These are phyloP conservation scores for Groenewaldozyma salmanticensis DNA, from an alignment of 805 yeast species.

Conservation along the genomic window DNA sequence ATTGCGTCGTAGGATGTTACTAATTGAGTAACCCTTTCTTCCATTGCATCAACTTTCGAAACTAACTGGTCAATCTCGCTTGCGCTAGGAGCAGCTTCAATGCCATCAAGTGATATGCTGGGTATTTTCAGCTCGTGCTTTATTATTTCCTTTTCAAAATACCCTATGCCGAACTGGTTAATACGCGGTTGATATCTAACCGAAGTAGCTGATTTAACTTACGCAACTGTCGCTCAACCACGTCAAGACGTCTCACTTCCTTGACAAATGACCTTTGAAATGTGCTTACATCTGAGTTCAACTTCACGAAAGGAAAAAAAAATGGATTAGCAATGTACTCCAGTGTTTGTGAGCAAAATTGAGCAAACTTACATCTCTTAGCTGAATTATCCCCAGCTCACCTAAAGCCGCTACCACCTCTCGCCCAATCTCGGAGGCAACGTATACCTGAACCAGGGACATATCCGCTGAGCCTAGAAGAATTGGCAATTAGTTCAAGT, in stretches of 20 bases:
- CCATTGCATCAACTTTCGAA: constrained; percentile 53
- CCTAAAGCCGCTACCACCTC: constrained; percentile 79
- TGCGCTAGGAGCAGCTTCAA: constrained; percentile 31
- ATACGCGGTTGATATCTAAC: not conserved
- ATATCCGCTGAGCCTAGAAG: constrained; percentile 81
- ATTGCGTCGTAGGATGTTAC: constrained; percentile 58
- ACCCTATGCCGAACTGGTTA: too few relatives aligned
- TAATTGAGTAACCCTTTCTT: constrained; percentile 61
- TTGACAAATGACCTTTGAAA: constrained; percentile 86
- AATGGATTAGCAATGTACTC: not conserved
- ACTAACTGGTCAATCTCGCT: constrained; percentile 63
- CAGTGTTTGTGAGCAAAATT: not conserved
- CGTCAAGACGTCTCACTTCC: constrained; percentile 75
- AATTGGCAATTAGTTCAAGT: not conserved
- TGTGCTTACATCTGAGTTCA: constrained; percentile 64
- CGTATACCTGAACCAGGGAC: constrained; percentile 84
- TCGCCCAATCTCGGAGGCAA: constrained; percentile 81
- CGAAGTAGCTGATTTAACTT: constrained; percentile 2
- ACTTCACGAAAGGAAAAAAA: constrained; percentile 12
- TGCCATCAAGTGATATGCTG: constrained; percentile 29
- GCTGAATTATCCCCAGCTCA: constrained; percentile 71
- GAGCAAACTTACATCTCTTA: constrained; percentile 47
- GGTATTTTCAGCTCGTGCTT: constrained; percentile 20
- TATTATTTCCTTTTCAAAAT: constrained; percentile 22
- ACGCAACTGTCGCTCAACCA: constrained; percentile 69